Evolutionary conservation across 805 yeast species (phyloP), one percentile per base, ranked within the genome.

Genomic region (Cyberlindnera mississippiensis): DNA sequence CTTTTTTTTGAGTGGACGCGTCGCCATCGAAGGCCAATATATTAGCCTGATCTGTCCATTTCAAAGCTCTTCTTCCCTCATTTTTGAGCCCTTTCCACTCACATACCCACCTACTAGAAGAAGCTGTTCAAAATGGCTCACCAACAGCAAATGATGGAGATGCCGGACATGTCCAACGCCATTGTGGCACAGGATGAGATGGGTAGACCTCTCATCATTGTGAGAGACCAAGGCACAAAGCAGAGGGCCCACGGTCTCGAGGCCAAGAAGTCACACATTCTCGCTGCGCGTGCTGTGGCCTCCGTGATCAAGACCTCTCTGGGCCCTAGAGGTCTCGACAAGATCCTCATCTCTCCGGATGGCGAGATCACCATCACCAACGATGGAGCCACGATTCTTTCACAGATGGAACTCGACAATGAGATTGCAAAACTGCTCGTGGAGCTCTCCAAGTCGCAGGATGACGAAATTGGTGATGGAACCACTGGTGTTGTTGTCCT

Each of bases 241-340:
- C 69, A 74, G 53, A 73, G 90, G 62, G 71, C 76, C 9, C 89
- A 83, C 52, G 95, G 95, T 20, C 64, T 78, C 33, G 88, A 93
- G 62, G 89, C 97, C 48, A 71, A 71, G 48, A 78, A 83, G 64
- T 81, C 91, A 32, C 98, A 93, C 63, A 90, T 91, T 41, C 72
- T 88, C 41, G 98, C 98, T 28, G 97, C 98, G 24, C 76, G 96
- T 63, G 83, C 96, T 7, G 97, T 93, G 39, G 87, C 98, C 11
- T 82, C 90, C 27, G 88, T 93, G 45, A 82, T 93, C 49, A 87
- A 84, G 60, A 85, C 97, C 2, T 88, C 96, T 1, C 71, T 93
- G 50, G 99, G 99, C 9, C 99, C 99, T 38, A 79, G 99, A 61
- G 99, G 99, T n/a, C 71, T 95, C 57, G 99, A 93, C 66, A 93